A percentile compares a stretch with the other conserved stretches of the same genome.
These are phyloP conservation scores for Hevea brasiliensis DNA, from an alignment of 345 rosid genomes.

Conservation along the genomic window DNA sequence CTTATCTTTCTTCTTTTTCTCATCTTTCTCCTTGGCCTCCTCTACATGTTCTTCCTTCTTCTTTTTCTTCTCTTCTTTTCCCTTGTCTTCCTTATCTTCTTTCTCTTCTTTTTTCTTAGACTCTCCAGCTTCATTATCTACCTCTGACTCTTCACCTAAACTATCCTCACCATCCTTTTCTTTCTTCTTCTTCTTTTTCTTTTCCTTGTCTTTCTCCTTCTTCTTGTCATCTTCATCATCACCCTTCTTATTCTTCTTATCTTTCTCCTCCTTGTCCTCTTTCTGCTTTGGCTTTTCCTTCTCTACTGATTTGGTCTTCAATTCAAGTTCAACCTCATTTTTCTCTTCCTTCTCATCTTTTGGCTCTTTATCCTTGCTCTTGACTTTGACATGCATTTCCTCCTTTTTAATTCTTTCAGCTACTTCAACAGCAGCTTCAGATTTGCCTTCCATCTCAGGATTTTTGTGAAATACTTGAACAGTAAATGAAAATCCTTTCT, in stretches of 20 bases:
- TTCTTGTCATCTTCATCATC: not conserved
- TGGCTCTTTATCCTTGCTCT: slow-evolving; percentile 42
- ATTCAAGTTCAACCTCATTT: slow-evolving; percentile 48
- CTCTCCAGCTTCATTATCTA: slow-evolving; percentile 7
- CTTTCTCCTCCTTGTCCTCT: not conserved
- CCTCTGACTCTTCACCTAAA: slow-evolving; percentile 2
- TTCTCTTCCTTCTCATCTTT: slow-evolving; percentile 35
- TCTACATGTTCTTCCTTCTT: slow-evolving; percentile 10
- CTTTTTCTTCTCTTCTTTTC: slow-evolving; percentile 13
- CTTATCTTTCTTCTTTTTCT: slow-evolving; percentile 15
- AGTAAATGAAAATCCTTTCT: slow-evolving; percentile 19
- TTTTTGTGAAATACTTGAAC: slow-evolving; percentile 15
- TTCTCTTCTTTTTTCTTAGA: slow-evolving; percentile 23
- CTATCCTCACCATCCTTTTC: slow-evolving; percentile 6
- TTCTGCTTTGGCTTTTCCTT: slow-evolving; percentile 41
- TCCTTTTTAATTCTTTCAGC: slow-evolving; percentile 52
- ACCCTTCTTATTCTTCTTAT: not conserved
- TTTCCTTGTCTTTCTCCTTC: not conserved
- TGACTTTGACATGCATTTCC: slow-evolving; percentile 50
- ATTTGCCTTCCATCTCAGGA: slow-evolving; percentile 32
- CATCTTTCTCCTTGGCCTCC: not conserved
- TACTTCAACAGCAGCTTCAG: slow-evolving; percentile 27
- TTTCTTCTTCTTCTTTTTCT: slow-evolving; percentile 1
- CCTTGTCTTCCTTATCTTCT: slow-evolving; percentile 6
- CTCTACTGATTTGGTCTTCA: slow-evolving; percentile 58